Percentiles rank a stretch among this genome's conserved stretches.
These are phyloP conservation scores for Discostella stelligera DNA, from an alignment of 352 stramenopile genomes.

Conservation along the genomic window DNA sequence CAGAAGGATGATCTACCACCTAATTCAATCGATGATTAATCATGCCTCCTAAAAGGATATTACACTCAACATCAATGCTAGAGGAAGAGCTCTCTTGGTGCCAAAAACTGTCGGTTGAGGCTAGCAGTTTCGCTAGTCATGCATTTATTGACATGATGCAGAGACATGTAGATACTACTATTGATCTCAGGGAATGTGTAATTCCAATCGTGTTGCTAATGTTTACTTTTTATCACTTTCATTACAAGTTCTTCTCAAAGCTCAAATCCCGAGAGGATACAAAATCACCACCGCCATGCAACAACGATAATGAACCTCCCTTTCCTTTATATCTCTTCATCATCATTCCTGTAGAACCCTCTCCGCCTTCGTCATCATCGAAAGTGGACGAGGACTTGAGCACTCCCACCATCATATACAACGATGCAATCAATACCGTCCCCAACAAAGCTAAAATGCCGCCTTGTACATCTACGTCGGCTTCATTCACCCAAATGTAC, in stretches of 20 bases:
- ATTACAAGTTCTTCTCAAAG: background rate
- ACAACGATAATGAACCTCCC: background rate
- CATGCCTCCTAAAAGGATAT: too few relatives aligned
- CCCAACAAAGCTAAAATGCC: slow-evolving; percentile 28
- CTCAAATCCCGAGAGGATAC: background rate
- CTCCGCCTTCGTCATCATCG: background rate
- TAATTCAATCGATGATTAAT: too few relatives aligned
- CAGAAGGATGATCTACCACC: too few relatives aligned
- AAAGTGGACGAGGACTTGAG: background rate
- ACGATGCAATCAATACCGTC: slow-evolving; percentile 17
- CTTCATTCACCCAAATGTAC: slow-evolving; percentile 46
- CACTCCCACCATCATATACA: slow-evolving; percentile 19
- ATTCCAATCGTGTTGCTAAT: too few relatives aligned
- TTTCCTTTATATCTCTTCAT: background rate
- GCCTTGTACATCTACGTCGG: slow-evolving; percentile 32
- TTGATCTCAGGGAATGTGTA: too few relatives aligned
- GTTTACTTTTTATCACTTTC: too few relatives aligned
- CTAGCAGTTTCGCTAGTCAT: too few relatives aligned
- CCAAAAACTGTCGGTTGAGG: too few relatives aligned
- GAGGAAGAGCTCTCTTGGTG: too few relatives aligned
- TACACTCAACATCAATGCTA: too few relatives aligned
- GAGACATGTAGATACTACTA: too few relatives aligned
- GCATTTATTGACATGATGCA: too few relatives aligned
- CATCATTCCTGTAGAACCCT: background rate
- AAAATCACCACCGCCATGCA: background rate